Conservation (phyloP, 2,329 filamentous ascomycete genomes). For the Venturia oleaginea region DNA sequence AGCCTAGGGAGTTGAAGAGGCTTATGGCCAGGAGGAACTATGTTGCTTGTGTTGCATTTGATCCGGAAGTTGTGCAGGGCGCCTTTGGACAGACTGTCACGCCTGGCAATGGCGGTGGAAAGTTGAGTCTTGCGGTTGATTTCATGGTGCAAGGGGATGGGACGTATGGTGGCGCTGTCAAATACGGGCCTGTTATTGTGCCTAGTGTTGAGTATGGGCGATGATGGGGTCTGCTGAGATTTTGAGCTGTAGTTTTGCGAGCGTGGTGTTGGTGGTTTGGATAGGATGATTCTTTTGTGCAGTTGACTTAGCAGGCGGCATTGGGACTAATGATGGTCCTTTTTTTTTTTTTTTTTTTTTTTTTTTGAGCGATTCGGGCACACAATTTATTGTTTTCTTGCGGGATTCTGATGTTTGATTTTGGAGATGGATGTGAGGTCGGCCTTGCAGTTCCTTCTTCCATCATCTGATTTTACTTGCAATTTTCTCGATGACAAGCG, state of each 20-base stretch:
- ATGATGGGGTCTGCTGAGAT: constrained; percentile 17
- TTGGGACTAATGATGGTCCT: neutral
- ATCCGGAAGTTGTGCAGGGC: constrained; percentile 64
- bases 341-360: neutral
- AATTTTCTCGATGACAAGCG: too few species aligned
- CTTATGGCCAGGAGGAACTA: constrained; percentile 93
- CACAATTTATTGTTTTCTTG: neutral
- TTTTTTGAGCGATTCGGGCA: neutral
- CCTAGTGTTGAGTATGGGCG: constrained; percentile 53
- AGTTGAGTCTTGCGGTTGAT: constrained; percentile 81
- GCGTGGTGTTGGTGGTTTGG: constrained; percentile 1
- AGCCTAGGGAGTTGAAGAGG: constrained; percentile 72
- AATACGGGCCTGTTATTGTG: constrained; percentile 94
- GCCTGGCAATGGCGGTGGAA: constrained; percentile 31
- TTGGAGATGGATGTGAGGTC: too few species aligned
- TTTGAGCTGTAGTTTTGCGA: neutral
- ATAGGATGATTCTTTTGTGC: neutral
- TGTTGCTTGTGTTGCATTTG: constrained; percentile 85
- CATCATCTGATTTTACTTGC: too few species aligned
- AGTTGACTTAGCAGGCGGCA: neutral
- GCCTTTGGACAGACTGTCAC: constrained; percentile 30
- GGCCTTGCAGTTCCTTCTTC: too few species aligned
- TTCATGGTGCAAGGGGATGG: constrained; percentile 95
- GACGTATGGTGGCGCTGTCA: constrained; percentile 70
- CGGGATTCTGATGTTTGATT: too few species aligned